phyloP scores from a whole-genome alignment of 1,284 basidiomycete genomes.

The Singerocomus rubriflavus region DNA sequence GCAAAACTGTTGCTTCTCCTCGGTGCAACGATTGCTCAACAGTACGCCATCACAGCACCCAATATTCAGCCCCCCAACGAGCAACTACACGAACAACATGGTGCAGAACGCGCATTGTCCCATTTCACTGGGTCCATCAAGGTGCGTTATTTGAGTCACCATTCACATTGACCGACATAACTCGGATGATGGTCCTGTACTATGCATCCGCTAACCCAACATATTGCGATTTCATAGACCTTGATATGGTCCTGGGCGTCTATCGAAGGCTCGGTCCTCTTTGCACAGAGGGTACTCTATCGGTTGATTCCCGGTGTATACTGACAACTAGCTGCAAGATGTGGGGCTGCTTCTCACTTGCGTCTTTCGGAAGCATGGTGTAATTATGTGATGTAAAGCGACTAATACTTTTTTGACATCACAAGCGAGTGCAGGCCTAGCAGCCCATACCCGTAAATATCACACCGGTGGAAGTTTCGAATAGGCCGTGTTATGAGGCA shows the following conservation, averaged over 20 bases:
- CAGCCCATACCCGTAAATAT: too few relatives aligned
- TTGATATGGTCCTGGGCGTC: neutral
- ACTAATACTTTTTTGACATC: too few relatives aligned
- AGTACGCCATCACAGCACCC: conserved; percentile 11
- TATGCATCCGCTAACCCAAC: too few relatives aligned
- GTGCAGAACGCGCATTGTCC: neutral
- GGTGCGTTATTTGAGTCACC: neutral
- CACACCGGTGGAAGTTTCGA: too few relatives aligned
- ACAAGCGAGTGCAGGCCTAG: too few relatives aligned
- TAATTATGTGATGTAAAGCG: too few relatives aligned
- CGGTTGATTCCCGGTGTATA: conserved; percentile 40
- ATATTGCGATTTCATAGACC: neutral
- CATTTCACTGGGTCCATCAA: neutral
- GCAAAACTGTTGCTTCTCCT: conserved; percentile 3
- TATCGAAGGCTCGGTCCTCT: conserved; percentile 7
- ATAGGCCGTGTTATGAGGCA: too few relatives aligned
- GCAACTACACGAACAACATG: conserved; percentile 14
- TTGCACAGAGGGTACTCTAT: conserved; percentile 34
- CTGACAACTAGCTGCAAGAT: conserved; percentile 13
- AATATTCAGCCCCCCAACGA: conserved; percentile 9
- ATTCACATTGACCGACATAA: too few relatives aligned
- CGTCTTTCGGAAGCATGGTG: too few relatives aligned
- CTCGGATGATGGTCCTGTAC: too few relatives aligned
- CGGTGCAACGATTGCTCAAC: neutral
- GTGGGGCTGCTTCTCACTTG: too few relatives aligned